Conservation (phyloP, 1,284 basidiomycete genomes). For the Malassezia obtusa region DNA sequence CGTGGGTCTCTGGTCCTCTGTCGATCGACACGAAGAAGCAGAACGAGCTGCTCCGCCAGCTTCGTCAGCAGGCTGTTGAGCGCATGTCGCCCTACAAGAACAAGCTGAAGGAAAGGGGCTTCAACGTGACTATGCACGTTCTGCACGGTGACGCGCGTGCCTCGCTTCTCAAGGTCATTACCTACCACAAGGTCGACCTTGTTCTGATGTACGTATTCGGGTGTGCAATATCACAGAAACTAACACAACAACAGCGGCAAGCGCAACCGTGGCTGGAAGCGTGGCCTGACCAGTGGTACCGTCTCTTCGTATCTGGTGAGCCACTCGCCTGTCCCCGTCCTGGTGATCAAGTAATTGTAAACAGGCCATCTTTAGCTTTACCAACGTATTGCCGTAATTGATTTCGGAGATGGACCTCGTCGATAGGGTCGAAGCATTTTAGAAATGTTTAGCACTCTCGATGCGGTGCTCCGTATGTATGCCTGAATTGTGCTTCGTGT, state of each 20-base stretch:
- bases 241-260: constrained; percentile 17
- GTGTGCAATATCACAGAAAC: background rate
- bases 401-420: background rate
- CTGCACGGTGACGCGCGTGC: constrained; percentile 39
- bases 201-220: constrained; percentile 17
- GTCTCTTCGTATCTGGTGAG: constrained; percentile 34
- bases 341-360: constrained; percentile 38
- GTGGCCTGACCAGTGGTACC: constrained; percentile 26
- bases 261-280: constrained; percentile 32
- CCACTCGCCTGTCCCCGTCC: constrained; percentile 38
- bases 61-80: constrained; percentile 34
- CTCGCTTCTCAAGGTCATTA: constrained; percentile 29
- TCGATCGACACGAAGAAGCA: constrained; percentile 42
- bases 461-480: too few species aligned
- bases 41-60: constrained; percentile 37
- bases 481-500: too few species aligned
- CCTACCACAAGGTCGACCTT: constrained; percentile 35
- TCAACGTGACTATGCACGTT: constrained; percentile 39
- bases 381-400: background rate
- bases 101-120: constrained; percentile 32
- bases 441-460: too few species aligned
- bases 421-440: too few species aligned
- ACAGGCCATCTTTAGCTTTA: background rate
- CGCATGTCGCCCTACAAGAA: constrained; percentile 39
- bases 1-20: constrained; percentile 40